Evolutionary conservation across 1,139 yeast species (phyloP).

Genomic region (Eremothecium cymbalariae): DNA sequence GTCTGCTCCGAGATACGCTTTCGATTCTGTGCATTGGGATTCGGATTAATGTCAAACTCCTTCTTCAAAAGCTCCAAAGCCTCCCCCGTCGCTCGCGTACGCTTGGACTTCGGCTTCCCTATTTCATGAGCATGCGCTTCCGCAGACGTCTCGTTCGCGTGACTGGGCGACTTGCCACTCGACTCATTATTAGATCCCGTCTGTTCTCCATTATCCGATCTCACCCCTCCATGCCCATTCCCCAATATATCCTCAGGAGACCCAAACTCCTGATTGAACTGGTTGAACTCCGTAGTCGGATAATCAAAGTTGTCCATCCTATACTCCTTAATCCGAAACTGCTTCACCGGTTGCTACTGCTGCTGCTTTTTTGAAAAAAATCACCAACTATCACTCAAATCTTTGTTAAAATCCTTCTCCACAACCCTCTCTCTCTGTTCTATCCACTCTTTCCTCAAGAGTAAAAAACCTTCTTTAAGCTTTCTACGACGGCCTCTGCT

Average conservation of each 20-base stretch:
- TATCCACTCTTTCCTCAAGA: too few species aligned
- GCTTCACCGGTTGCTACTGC: too few species aligned
- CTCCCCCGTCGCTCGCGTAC: conserved; percentile 75
- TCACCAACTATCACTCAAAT: too few species aligned
- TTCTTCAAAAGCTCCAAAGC: conserved; percentile 59
- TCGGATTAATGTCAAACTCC: conserved; percentile 67
- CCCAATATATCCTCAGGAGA: conserved; percentile 6
- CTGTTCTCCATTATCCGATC: conserved; percentile 3
- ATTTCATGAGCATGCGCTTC: conserved; percentile 6
- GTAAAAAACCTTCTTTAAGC: too few species aligned
- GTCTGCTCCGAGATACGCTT: conserved; percentile 66
- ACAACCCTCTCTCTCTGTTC: not conserved
- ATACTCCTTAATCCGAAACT: not conserved
- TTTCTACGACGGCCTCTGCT: too few species aligned
- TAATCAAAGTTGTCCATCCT: conserved; percentile 9
- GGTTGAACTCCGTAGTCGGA: conserved; percentile 5
- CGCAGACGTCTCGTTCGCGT: conserved; percentile 2
- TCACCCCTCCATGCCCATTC: conserved; percentile 2
- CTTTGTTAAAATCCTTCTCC: not conserved
- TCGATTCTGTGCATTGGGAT: conserved; percentile 60
- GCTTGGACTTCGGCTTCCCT: conserved; percentile 24
- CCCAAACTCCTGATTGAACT: conserved; percentile 8
- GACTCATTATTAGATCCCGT: not conserved
- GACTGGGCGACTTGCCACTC: conserved; percentile 2
- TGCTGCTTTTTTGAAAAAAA: too few species aligned